Evolutionary conservation across 2,329 filamentous ascomycete species (phyloP).

Genomic region (Neocatenulostroma microsporum): DNA sequence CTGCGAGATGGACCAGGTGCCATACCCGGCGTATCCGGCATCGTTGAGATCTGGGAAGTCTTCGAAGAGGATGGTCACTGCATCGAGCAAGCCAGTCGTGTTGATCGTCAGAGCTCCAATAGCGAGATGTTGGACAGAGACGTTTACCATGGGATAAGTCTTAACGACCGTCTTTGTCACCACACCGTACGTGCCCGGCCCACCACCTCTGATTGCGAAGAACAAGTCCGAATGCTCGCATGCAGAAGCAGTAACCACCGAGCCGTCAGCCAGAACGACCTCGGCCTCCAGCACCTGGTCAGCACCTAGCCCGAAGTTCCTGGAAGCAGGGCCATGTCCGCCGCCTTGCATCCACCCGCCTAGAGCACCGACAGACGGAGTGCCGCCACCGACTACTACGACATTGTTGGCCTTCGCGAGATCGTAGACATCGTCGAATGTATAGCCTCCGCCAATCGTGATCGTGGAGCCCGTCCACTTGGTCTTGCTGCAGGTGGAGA

Average conservation of each 20-base stretch:
- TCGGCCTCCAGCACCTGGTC: slow-evolving; percentile 19
- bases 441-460: slow-evolving; percentile 26
- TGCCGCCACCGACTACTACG: slow-evolving; percentile 18
- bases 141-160: too few species aligned
- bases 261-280: slow-evolving; percentile 18
- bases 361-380: slow-evolving; percentile 15
- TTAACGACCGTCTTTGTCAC: too few species aligned
- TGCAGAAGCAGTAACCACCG: slow-evolving; percentile 25
- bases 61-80: slow-evolving; percentile 20
- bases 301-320: slow-evolving; percentile 19
- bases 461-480: slow-evolving; percentile 28
- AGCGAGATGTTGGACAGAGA: slow-evolving; percentile 20
- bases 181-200: slow-evolving; percentile 40
- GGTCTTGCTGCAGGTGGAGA: slow-evolving; percentile 2
- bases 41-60: slow-evolving; percentile 22
- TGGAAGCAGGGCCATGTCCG: slow-evolving; percentile 18
- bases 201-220: slow-evolving; percentile 46
- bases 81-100: slow-evolving; percentile 14
- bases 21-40: slow-evolving; percentile 27
- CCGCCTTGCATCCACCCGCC: slow-evolving; percentile 24
- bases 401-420: slow-evolving; percentile 22
- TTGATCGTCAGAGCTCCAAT: slow-evolving; percentile 19
- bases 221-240: slow-evolving; percentile 44
- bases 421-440: slow-evolving; percentile 27
- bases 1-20: slow-evolving; percentile 20